Conservation (phyloP, 2,329 filamentous ascomycete genomes). For the Pleurostoma richardsiae region DNA sequence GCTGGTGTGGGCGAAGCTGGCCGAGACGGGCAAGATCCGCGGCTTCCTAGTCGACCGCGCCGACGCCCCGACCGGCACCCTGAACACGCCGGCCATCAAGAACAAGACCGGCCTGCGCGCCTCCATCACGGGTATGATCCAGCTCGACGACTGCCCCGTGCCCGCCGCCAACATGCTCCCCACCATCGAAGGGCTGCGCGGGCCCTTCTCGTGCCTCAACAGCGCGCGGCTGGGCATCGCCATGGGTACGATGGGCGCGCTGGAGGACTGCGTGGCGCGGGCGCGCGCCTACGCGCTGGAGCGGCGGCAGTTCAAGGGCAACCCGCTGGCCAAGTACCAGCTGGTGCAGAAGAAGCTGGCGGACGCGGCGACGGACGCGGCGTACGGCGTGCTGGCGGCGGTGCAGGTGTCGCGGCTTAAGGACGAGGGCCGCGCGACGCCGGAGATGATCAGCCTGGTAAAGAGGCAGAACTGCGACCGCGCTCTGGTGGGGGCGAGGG, state of each 20-base stretch:
- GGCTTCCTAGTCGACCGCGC: conserved; percentile 87
- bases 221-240: conserved; percentile 91
- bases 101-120: conserved; percentile 93
- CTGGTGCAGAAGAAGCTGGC: conserved; percentile 96
- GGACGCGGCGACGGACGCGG: conserved; percentile 85
- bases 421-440: conserved; percentile 79
- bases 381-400: conserved; percentile 84
- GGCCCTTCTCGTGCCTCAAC: conserved; percentile 92
- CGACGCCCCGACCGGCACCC: conserved; percentile 78
- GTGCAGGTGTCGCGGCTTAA: conserved; percentile 90
- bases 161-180: conserved; percentile 92
- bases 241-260: conserved; percentile 85
- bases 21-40: conserved; percentile 87
- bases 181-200: conserved; percentile 76
- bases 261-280: conserved; percentile 84
- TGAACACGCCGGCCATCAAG: conserved; percentile 89
- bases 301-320: conserved; percentile 92
- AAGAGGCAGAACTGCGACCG: conserved; percentile 97
- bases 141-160: conserved; percentile 86
- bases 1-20: conserved; percentile 87
- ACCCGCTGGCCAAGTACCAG: conserved; percentile 93
- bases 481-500: conserved; percentile 72
- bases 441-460: conserved; percentile 96
- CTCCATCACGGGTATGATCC: conserved; percentile 96
- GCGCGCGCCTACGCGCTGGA: conserved; percentile 86